Base-by-base conservation (phyloP, 192 early-diverging fungal species). In the Linderina pennispora region DNA sequence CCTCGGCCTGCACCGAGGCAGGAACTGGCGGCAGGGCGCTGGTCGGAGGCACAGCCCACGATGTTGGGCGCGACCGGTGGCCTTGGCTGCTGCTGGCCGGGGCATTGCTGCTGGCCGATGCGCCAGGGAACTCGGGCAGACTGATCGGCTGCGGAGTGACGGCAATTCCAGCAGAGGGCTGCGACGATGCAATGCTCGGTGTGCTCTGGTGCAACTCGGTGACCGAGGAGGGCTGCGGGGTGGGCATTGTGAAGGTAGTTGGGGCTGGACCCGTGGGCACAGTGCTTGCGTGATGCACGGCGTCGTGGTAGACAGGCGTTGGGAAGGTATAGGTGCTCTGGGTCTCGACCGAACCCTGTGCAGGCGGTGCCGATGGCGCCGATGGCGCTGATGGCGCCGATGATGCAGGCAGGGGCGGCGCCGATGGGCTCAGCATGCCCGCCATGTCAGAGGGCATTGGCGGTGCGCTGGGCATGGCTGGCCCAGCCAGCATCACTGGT, bases 341-440 rank as follows among this genome's bases (percentile, higher is more conserved):
- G 23, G 68, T 60, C 53, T 63, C 68, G 1, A 50, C 23, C 13
- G 64, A 47, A 60, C 63, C 60, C 4, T 60, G 68, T 32, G 68
- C 61, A 11, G 68, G 64, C 18, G 68, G 28, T 31, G 28, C 28
- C 28, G 28, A 8, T 8, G 28, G 5, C 5, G 28, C 11, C 28
- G 68, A 61, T 25, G 68, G 68, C 22, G 56, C 68, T 22, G 61
- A 72, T 15, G 64, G 56, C 18, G 58, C 53, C 20, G 56, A 52
- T 9, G 60, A 48, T 1, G 50, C 60, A 8, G 40, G 8, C 38
- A 53, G 21, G 2, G 45, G 33, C 17, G 51, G 52, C 19, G 52
- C 36, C 2, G 45, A 36, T 8, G 28, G 5, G 28, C n/a, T n/a
- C n/a, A n/a, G n/a, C n/a, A n/a, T n/a, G n/a, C n/a, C n/a, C n/a